These are phyloP conservation scores for Mycena leptocephala DNA, from an alignment of 768 basidiomycete genomes.

Conservation along the genomic window DNA sequence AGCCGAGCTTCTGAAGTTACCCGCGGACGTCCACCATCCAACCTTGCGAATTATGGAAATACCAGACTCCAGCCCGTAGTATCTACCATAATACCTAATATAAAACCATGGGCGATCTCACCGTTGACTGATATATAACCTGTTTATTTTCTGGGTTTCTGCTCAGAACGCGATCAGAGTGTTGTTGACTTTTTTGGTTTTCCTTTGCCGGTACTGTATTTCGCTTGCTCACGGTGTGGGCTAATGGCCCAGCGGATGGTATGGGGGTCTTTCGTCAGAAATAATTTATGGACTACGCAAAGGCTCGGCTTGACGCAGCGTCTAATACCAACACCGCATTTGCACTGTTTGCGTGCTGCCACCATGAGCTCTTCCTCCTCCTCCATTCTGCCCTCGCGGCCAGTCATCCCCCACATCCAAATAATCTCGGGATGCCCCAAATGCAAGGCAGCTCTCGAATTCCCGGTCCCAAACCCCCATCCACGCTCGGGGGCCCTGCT, in stretches of 20 bases:
- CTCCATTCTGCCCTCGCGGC: conserved; percentile 75
- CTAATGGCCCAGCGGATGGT: background rate
- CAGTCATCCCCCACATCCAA: conserved; percentile 76
- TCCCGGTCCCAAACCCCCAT: conserved; percentile 73
- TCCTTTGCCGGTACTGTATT: background rate
- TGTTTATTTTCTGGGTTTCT: too few species aligned
- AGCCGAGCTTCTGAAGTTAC: too few species aligned
- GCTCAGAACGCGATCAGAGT: background rate
- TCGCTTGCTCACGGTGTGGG: background rate
- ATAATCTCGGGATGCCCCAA: conserved; percentile 67
- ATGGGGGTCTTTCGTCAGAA: background rate
- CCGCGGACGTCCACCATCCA: too few species aligned
- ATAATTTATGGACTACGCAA: conserved; percentile 28
- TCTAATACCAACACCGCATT: conserved; percentile 26
- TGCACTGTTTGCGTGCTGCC: conserved; percentile 36
- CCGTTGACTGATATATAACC: too few species aligned
- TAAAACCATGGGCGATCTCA: too few species aligned
- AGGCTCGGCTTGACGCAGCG: conserved; percentile 31
- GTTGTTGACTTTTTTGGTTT: background rate
- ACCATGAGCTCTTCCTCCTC: conserved; percentile 62
- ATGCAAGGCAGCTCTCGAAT: conserved; percentile 76
- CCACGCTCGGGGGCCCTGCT: conserved; percentile 74
- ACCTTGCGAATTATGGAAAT: too few species aligned
- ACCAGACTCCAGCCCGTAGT: too few species aligned
- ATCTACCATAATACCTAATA: too few species aligned